Evolutionary conservation across 441 rosid species (phyloP).

Genomic region (Erysimum cheiri): DNA sequence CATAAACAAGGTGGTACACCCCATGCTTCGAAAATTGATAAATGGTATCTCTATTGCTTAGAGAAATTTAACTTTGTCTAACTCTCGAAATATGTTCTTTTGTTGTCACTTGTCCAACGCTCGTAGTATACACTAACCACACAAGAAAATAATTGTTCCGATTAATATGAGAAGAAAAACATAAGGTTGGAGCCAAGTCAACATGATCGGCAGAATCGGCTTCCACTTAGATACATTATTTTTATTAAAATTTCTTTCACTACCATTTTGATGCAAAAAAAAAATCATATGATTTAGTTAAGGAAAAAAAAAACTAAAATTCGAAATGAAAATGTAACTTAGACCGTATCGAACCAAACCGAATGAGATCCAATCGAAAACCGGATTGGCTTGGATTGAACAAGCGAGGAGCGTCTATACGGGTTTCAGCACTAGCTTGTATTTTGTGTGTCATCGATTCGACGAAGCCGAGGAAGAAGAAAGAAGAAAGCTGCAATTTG

Average conservation of each 20-base stretch:
- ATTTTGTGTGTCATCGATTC: neutral
- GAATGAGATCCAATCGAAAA: neutral
- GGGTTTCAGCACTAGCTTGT: neutral
- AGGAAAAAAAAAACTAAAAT: neutral
- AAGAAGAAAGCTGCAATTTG: conserved; percentile 32
- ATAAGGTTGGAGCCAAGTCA: neutral
- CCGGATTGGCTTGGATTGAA: conserved; percentile 3
- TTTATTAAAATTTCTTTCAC: neutral
- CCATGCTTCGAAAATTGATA: neutral
- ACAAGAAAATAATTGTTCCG: neutral
- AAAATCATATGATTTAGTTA: neutral
- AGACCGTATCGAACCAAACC: conserved; percentile 4
- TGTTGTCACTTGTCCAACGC: too few relatives aligned
- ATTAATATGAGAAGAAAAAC: neutral
- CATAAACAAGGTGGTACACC: neutral
- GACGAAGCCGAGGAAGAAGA: conserved; percentile 3
- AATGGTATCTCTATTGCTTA: neutral
- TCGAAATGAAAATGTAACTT: neutral
- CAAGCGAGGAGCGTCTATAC: neutral
- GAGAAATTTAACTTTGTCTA: neutral
- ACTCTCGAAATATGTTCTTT: too few relatives aligned
- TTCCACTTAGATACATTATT: neutral
- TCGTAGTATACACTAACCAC: neutral
- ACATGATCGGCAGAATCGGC: neutral
- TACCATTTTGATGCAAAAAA: neutral